phyloP scores from a whole-genome alignment of 148 eudicot species.

The Persicaria tinctoria region DNA sequence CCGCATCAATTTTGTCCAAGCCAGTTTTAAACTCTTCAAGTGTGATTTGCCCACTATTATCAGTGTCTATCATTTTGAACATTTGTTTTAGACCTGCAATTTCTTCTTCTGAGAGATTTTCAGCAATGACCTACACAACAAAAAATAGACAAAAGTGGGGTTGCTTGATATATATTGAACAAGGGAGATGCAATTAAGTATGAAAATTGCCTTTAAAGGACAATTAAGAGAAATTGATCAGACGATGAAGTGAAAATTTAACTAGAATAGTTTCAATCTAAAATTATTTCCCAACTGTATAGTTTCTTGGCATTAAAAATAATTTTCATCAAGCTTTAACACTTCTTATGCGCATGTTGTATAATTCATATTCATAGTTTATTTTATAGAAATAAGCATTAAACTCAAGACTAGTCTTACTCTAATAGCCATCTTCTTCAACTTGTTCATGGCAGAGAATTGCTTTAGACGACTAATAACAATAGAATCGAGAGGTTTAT shows the following conservation, averaged over 20 bases:
- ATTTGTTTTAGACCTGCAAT: constrained; percentile 41
- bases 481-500: constrained; percentile 20
- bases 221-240: neutral
- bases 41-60: constrained; percentile 38
- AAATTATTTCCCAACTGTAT: neutral
- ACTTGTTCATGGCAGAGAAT: constrained; percentile 25
- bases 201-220: neutral
- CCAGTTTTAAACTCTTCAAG: constrained; percentile 36
- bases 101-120: constrained; percentile 38
- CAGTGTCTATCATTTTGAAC: constrained; percentile 35
- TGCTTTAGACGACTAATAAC: constrained; percentile 22
- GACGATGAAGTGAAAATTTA: neutral
- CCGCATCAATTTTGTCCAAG: constrained; percentile 29
- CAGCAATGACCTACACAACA: constrained; percentile 31
- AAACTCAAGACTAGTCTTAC: constrained; percentile 10
- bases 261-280: neutral
- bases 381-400: neutral
- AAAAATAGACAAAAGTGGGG: neutral
- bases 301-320: neutral
- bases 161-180: neutral
- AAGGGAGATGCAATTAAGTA: neutral
- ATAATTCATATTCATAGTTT: neutral
- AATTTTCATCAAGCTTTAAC: neutral
- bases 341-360: neutral
- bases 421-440: constrained; percentile 22